Conservation (phyloP, 345 rosid genomes). For the Psidium friedrichsthalianum region DNA sequence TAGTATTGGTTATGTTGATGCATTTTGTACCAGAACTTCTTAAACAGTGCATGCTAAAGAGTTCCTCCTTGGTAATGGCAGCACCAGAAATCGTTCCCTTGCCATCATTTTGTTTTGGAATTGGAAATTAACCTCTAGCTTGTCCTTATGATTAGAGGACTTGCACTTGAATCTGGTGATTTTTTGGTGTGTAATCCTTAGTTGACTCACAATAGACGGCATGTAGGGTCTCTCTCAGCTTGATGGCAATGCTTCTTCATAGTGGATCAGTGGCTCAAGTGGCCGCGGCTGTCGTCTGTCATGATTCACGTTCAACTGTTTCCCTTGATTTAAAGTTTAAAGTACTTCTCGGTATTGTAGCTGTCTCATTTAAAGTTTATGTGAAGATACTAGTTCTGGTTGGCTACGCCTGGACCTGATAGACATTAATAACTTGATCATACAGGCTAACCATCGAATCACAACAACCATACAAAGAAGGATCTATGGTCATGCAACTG, state of each 20-base stretch:
- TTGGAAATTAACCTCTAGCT: neutral
- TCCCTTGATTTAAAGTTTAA: neutral
- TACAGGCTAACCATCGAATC: slow-evolving; percentile 64
- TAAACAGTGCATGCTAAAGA: neutral
- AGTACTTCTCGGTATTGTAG: neutral
- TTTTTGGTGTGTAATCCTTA: neutral
- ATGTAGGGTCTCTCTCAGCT: neutral
- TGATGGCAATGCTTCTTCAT: neutral
- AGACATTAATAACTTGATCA: neutral
- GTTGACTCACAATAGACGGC: neutral
- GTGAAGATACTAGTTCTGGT: neutral
- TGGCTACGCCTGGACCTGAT: neutral
- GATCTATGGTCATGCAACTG: slow-evolving; percentile 65
- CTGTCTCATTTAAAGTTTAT: neutral
- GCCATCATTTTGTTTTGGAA: too few relatives aligned
- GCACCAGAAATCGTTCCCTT: neutral
- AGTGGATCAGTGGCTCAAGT: neutral
- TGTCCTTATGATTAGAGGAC: neutral
- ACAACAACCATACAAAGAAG: slow-evolving; percentile 77
- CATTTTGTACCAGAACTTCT: neutral
- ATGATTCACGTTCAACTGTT: neutral
- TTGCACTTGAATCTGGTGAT: neutral
- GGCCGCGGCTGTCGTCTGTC: neutral
- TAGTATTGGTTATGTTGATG: neutral
- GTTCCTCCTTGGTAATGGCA: neutral